phyloP scores from a whole-genome alignment of 768 basidiomycete species.

The Cytidiella melzeri region DNA sequence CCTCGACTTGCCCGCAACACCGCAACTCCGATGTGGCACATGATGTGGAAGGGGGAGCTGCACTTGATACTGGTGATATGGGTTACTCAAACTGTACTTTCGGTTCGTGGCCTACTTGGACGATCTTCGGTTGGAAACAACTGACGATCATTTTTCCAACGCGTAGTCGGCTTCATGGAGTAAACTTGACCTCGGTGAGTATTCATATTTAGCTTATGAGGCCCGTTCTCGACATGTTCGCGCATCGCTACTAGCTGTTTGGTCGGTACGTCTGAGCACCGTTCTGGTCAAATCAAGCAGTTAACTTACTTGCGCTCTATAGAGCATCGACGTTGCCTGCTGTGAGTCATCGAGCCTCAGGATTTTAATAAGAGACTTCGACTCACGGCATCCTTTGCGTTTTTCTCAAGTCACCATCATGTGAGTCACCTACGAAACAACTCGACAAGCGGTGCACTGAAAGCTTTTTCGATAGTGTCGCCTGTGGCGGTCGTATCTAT shows the following conservation, averaged over 20 bases:
- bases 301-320: too few relatives aligned
- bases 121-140: too few relatives aligned
- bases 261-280: too few relatives aligned
- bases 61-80: background rate
- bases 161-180: too few relatives aligned
- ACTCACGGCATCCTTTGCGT: background rate
- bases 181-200: too few relatives aligned
- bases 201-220: too few relatives aligned
- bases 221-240: too few relatives aligned
- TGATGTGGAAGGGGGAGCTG: background rate
- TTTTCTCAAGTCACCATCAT: slow-evolving; percentile 4
- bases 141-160: too few relatives aligned
- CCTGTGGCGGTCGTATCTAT: background rate
- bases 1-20: background rate
- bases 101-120: too few relatives aligned
- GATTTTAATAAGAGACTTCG: background rate
- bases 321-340: background rate
- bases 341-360: background rate
- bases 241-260: too few relatives aligned
- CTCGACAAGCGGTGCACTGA: background rate
- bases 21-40: background rate
- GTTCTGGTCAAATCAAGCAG: too few relatives aligned
- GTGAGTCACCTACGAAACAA: slow-evolving; percentile 1
- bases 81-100: background rate
- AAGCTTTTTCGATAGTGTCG: background rate